phyloP scores from a whole-genome alignment of 78 protist genomes.

The Dictyostelium intermedium region DNA sequence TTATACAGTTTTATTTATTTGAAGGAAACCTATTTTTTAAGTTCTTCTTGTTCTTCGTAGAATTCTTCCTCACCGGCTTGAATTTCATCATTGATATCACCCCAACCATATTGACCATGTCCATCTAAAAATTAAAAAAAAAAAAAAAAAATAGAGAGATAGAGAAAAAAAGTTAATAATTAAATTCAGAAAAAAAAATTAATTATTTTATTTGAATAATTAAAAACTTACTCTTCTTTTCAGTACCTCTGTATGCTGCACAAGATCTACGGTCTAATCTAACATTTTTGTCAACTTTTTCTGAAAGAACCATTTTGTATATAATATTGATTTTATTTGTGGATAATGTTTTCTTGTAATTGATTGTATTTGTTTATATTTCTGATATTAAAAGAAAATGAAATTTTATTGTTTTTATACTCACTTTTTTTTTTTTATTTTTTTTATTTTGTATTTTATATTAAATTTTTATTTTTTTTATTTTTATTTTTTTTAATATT shows the following conservation, averaged over 20 bases:
- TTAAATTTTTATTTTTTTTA: neutral
- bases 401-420: neutral
- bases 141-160: neutral
- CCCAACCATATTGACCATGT: slow-evolving; percentile 63
- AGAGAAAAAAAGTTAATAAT: neutral
- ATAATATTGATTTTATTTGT: neutral
- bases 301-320: slow-evolving; percentile 52
- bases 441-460: neutral
- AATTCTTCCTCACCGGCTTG: neutral
- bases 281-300: slow-evolving; percentile 60
- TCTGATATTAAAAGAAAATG: neutral
- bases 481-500: neutral
- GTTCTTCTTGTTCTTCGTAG: slow-evolving; percentile 3
- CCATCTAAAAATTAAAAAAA: slow-evolving; percentile 1
- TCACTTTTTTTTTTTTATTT: neutral
- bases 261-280: slow-evolving; percentile 74
- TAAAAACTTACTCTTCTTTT: slow-evolving; percentile 31
- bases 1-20: neutral
- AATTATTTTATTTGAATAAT: no score
- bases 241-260: slow-evolving; percentile 19
- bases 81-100: slow-evolving; percentile 14
- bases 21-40: neutral
- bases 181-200: neutral
- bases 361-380: neutral
- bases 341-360: neutral